Conservation (phyloP, 805 yeast species). For the Pichia membranifaciens region DNA sequence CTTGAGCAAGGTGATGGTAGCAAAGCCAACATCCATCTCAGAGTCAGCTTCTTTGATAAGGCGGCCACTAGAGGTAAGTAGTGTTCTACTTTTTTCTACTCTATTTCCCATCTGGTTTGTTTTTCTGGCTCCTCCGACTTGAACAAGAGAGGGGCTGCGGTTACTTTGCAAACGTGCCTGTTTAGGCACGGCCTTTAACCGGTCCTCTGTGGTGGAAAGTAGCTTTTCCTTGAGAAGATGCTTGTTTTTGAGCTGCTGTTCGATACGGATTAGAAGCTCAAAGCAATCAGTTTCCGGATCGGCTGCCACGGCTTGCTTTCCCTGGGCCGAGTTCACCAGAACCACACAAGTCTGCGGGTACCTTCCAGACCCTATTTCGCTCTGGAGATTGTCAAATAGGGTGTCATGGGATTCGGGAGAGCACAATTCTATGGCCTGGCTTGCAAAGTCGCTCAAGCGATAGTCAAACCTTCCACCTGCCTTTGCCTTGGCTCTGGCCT, state of each 20-base stretch:
- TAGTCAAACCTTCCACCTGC: not conserved
- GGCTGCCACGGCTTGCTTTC: too few relatives aligned
- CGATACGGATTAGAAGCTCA: not conserved
- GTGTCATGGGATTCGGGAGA: slow-evolving; percentile 1
- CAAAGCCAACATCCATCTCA: too few relatives aligned
- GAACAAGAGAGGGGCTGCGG: too few relatives aligned
- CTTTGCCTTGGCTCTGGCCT: too few relatives aligned
- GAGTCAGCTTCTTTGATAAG: too few relatives aligned
- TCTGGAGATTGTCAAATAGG: not conserved
- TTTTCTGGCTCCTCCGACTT: too few relatives aligned
- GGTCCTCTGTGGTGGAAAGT: not conserved
- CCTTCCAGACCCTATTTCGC: not conserved
- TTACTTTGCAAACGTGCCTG: too few relatives aligned
- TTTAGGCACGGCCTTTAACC: too few relatives aligned
- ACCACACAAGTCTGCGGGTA: slow-evolving; percentile 1
- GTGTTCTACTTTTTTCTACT: too few relatives aligned
- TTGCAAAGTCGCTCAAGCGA: not conserved
- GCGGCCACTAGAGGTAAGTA: too few relatives aligned
- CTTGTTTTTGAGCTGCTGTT: slow-evolving; percentile 1
- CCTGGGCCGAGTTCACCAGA: not conserved
- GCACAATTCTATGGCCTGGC: slow-evolving; percentile 4
- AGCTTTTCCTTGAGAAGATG: not conserved
- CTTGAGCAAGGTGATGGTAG: too few relatives aligned
- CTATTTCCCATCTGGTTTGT: too few relatives aligned
- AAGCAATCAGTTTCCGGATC: not conserved